Conservation (phyloP, 208 protist species). For the Crithidia thermophila region DNA sequence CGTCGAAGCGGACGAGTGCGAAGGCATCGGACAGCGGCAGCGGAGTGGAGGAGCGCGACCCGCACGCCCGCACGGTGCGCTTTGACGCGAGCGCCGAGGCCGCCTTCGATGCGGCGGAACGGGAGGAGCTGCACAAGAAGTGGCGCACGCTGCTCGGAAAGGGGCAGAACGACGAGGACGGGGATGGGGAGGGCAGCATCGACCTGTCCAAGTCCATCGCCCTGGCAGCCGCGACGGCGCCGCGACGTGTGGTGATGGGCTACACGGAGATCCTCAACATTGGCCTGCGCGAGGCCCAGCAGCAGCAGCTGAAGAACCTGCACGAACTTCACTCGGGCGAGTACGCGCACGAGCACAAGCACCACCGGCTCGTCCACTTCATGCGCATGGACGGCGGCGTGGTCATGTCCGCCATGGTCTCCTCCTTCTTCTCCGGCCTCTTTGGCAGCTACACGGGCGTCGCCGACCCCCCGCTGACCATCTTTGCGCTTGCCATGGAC, state of each 20-base stretch:
- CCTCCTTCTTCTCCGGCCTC: slow-evolving; percentile 38
- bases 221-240: slow-evolving; percentile 11
- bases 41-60: not conserved
- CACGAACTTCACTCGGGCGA: slow-evolving; percentile 13
- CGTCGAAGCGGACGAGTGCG: too few relatives aligned
- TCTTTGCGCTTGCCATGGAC: slow-evolving; percentile 36
- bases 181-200: not conserved
- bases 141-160: slow-evolving; percentile 11
- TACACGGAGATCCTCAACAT: slow-evolving; percentile 23
- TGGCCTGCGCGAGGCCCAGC: slow-evolving; percentile 25
- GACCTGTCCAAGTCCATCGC: slow-evolving; percentile 28
- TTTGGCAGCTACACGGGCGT: slow-evolving; percentile 38
- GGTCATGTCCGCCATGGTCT: slow-evolving; percentile 28
- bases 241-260: slow-evolving; percentile 9
- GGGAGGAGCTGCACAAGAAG: slow-evolving; percentile 5
- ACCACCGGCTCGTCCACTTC: slow-evolving; percentile 22
- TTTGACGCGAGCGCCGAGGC: slow-evolving; percentile 3
- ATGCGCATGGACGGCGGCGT: slow-evolving; percentile 35
- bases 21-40: too few relatives aligned
- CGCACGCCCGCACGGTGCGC: slow-evolving; percentile 7
- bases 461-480: slow-evolving; percentile 28
- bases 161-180: not conserved
- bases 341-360: slow-evolving; percentile 1
- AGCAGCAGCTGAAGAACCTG: slow-evolving; percentile 25
- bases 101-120: not conserved